phyloP scores from a whole-genome alignment of 225 moss, liverwort and hornwort genomes.

The Polytrichum formosum region DNA sequence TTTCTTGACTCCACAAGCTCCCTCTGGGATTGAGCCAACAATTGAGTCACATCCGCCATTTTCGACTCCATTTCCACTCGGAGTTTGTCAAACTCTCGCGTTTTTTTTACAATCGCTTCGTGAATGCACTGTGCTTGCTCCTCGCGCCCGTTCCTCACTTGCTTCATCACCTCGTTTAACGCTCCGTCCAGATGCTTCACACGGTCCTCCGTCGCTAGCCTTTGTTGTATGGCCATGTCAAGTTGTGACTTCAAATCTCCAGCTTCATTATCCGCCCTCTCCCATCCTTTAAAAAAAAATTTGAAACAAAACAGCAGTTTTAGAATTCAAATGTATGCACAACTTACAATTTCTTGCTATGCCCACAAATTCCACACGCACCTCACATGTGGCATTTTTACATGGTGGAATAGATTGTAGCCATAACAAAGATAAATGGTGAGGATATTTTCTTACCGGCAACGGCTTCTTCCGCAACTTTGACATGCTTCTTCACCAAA shows the following conservation, averaged over 20 bases:
- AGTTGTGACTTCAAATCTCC: slow-evolving; percentile 64
- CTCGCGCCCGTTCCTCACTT: slow-evolving; percentile 74
- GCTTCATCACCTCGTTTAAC: slow-evolving; percentile 81
- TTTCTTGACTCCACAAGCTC: slow-evolving; percentile 48
- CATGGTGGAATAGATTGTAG: background rate
- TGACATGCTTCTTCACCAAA: slow-evolving; percentile 59
- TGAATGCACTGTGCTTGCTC: slow-evolving; percentile 76
- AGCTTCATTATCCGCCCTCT: slow-evolving; percentile 88
- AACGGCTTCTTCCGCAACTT: slow-evolving; percentile 90
- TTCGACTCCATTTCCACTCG: slow-evolving; percentile 78
- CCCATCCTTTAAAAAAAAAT: slow-evolving; percentile 59
- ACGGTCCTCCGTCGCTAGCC: slow-evolving; percentile 61
- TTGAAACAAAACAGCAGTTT: background rate
- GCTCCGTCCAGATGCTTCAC: slow-evolving; percentile 79
- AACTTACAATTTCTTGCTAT: background rate
- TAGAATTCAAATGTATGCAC: background rate
- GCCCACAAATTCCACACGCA: too few relatives aligned
- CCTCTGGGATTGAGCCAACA: slow-evolving; percentile 41
- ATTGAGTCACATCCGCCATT: slow-evolving; percentile 43
- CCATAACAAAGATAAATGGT: background rate
- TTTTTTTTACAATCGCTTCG: slow-evolving; percentile 75
- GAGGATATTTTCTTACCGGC: slow-evolving; percentile 23
- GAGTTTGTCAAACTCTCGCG: slow-evolving; percentile 74
- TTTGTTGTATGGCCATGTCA: slow-evolving; percentile 51
- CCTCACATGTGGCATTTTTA: too few relatives aligned